Conservation (phyloP, 768 basidiomycete species). For the Leucosporidium yakuticum region DNA sequence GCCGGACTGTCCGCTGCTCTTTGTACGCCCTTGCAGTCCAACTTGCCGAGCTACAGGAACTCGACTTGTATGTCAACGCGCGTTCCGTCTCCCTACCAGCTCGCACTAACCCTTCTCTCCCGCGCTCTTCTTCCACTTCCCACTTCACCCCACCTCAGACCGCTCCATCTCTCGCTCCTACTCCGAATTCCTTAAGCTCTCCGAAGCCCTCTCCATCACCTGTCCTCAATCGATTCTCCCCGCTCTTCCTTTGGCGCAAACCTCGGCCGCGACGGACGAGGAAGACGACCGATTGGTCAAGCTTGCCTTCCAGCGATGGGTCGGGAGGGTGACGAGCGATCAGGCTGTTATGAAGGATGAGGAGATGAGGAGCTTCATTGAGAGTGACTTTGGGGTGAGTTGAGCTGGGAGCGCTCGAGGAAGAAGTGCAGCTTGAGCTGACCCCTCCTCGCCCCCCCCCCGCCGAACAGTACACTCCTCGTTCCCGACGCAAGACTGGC, state of each 20-base stretch:
- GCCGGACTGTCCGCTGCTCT: too few relatives aligned
- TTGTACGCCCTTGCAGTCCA: slow-evolving; percentile 58
- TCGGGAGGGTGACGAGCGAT: slow-evolving; percentile 86
- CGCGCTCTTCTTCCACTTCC: background rate
- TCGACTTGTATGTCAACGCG: slow-evolving; percentile 20
- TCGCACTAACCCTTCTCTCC: slow-evolving; percentile 55
- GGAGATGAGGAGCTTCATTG: slow-evolving; percentile 88
- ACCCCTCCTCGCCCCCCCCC: background rate
- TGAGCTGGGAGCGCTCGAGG: background rate
- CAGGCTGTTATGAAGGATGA: slow-evolving; percentile 81
- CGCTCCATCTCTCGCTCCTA: slow-evolving; percentile 93
- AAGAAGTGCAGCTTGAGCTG: background rate
- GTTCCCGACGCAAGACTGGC: slow-evolving; percentile 28
- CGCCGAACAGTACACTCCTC: slow-evolving; percentile 41
- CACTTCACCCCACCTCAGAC: slow-evolving; percentile 48
- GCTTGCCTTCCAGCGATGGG: slow-evolving; percentile 91
- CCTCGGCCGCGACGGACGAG: slow-evolving; percentile 93
- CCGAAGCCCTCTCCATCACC: slow-evolving; percentile 77
- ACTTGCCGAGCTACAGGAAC: slow-evolving; percentile 65
- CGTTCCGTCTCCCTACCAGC: background rate
- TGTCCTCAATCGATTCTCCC: slow-evolving; percentile 96
- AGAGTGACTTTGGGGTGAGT: slow-evolving; percentile 84
- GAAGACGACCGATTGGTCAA: slow-evolving; percentile 95
- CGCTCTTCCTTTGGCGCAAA: slow-evolving; percentile 90
- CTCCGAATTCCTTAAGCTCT: slow-evolving; percentile 87